These are phyloP conservation scores for Elsinoe arachidis DNA, from an alignment of 2,329 filamentous ascomycete genomes.

Conservation along the genomic window DNA sequence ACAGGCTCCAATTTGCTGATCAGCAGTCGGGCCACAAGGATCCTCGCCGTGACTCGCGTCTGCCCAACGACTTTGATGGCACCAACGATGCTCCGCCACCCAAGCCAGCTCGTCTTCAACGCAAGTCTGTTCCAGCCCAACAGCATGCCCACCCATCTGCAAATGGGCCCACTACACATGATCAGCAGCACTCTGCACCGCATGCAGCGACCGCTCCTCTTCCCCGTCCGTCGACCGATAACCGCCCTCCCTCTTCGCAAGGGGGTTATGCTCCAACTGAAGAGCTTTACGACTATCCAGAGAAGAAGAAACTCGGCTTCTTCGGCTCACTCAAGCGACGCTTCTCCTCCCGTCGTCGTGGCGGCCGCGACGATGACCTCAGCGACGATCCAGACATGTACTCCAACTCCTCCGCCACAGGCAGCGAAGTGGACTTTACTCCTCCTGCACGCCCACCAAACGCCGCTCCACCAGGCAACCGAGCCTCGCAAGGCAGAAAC, in stretches of 20 bases:
- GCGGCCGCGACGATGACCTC: not conserved
- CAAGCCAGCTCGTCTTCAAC: not conserved
- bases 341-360: not conserved
- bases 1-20: slow-evolving; percentile 11
- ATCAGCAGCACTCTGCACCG: not conserved
- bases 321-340: slow-evolving; percentile 10
- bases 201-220: not conserved
- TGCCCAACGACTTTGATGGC: slow-evolving; percentile 1
- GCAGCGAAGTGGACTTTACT: slow-evolving; percentile 7
- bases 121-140: slow-evolving; percentile 6
- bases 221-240: not conserved
- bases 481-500: too few species aligned
- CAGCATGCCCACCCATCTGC: not conserved
- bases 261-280: slow-evolving; percentile 3
- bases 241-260: not conserved
- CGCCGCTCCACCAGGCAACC: not conserved
- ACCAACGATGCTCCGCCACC: not conserved
- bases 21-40: slow-evolving; percentile 11
- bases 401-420: not conserved
- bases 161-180: not conserved
- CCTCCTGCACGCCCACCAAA: not conserved
- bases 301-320: slow-evolving; percentile 10
- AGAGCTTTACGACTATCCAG: slow-evolving; percentile 1
- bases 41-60: slow-evolving; percentile 11
- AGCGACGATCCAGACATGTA: slow-evolving; percentile 9